Evolutionary conservation across 306 rosid genomes (phyloP).

Genomic region (Pueraria montana): DNA sequence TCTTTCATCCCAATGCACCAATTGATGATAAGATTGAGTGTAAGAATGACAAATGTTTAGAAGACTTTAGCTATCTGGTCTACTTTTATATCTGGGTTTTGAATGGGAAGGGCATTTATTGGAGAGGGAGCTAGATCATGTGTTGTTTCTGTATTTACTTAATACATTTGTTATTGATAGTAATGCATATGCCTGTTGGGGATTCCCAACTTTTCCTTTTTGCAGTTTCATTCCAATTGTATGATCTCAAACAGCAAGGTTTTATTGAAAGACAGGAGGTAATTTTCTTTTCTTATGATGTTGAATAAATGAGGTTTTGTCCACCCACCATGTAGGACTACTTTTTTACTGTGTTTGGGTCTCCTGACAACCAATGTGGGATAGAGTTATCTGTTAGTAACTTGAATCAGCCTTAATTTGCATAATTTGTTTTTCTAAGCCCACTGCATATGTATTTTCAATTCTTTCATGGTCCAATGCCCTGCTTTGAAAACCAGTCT

Average conservation of each 20-base stretch:
- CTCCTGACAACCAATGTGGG: slow-evolving; percentile 1
- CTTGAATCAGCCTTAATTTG: slow-evolving; percentile 35
- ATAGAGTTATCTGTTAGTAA: slow-evolving; percentile 33
- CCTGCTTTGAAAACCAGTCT: slow-evolving; percentile 25
- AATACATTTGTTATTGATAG: slow-evolving; percentile 32
- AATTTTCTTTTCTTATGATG: slow-evolving; percentile 33
- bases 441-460: slow-evolving; percentile 13
- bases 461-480: slow-evolving; percentile 12
- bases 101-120: slow-evolving; percentile 35
- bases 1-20: slow-evolving; percentile 92
- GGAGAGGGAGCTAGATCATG: slow-evolving; percentile 38
- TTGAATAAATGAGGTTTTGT: slow-evolving; percentile 42
- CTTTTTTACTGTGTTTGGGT: slow-evolving; percentile 22
- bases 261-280: slow-evolving; percentile 95
- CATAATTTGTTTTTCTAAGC: slow-evolving; percentile 26
- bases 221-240: slow-evolving; percentile 92
- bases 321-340: slow-evolving; percentile 31
- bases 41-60: slow-evolving; percentile 55
- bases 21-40: slow-evolving; percentile 87
- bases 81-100: slow-evolving; percentile 39
- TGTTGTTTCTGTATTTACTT: slow-evolving; percentile 38
- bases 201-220: slow-evolving; percentile 54
- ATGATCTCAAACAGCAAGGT: slow-evolving; percentile 92
- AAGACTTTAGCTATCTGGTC: slow-evolving; percentile 36
- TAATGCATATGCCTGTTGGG: slow-evolving; percentile 47